Percentiles rank a stretch among this genome's conserved stretches.
Evolutionary conservation across 176 grass and related monocot genomes (phyloP).

Genomic region (Hordeum vulgare): MorexV3_pseudomolecules_assembly NC_058524.1:389007012-389007511

Average conservation of each 20-base stretch:
- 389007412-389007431: not conserved
- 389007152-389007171: constrained; percentile 83
- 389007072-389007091: constrained; percentile 19
- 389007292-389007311: not conserved
- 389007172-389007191: constrained; percentile 66
- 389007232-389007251: constrained; percentile 35
- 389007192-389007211: constrained; percentile 65
- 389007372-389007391: not conserved
- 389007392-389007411: not conserved
- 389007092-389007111: constrained; percentile 24
- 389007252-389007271: constrained; percentile 1
- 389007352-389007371: not conserved
- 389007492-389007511: not conserved
- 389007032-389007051: not conserved
- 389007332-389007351: not conserved
- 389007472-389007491: not conserved
- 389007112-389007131: constrained; percentile 61
- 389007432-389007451: not conserved
- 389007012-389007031: constrained; percentile 6
- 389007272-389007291: not conserved
- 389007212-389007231: constrained; percentile 85
- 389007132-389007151: constrained; percentile 88
- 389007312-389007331: not conserved
- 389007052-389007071: constrained; percentile 24
- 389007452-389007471: not conserved